Conservation (phyloP, 306 rosid species). For the Rosa persica region DNA sequence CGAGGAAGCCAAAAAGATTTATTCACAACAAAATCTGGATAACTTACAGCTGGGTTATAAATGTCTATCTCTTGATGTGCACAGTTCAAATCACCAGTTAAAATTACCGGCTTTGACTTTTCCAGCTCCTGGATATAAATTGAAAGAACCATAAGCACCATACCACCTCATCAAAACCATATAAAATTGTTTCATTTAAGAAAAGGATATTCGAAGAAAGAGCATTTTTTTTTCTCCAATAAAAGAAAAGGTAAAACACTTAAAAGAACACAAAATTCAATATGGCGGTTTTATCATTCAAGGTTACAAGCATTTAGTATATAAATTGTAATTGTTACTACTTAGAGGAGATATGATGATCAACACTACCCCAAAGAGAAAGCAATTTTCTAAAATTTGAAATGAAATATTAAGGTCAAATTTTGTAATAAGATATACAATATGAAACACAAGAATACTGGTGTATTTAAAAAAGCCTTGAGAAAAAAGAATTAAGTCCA, state of each 20-base stretch:
- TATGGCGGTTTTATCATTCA: background rate
- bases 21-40: conserved; percentile 8
- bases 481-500: background rate
- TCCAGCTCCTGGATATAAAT: conserved; percentile 77
- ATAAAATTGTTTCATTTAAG: background rate
- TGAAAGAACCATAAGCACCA: conserved; percentile 23
- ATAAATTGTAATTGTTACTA: background rate
- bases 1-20: background rate
- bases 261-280: background rate
- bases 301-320: background rate
- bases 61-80: conserved; percentile 98
- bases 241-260: background rate
- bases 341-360: background rate
- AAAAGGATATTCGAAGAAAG: background rate
- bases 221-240: background rate
- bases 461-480: background rate
- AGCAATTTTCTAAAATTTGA: background rate
- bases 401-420: background rate
- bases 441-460: background rate
- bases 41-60: conserved; percentile 83
- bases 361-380: background rate
- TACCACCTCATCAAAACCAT: conserved; percentile 4
- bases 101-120: conserved; percentile 82
- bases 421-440: background rate
- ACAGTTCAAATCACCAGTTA: conserved; percentile 95